These are phyloP conservation scores for Cercospora sp. DNA, from an alignment of 2,329 filamentous ascomycete species.

Conservation along the genomic window DNA sequence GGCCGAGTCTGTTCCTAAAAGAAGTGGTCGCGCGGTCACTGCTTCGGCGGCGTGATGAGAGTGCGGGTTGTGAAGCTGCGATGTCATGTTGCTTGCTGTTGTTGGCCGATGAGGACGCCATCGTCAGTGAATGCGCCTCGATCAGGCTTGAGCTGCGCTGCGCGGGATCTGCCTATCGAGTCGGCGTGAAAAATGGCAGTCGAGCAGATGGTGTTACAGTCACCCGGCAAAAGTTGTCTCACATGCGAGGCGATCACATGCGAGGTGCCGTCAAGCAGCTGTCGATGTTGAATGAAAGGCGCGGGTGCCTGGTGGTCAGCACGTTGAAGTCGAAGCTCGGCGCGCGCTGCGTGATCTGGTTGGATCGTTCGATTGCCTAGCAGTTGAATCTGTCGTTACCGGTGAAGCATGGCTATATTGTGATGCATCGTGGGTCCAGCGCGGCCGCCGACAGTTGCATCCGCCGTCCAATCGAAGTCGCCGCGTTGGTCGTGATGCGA, in stretches of 20 bases:
- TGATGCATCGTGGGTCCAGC: slow-evolving; percentile 9
- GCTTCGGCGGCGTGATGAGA: slow-evolving; percentile 10
- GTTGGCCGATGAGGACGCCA: slow-evolving; percentile 16
- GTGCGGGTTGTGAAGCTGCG: slow-evolving; percentile 13
- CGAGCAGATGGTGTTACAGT: slow-evolving; percentile 10
- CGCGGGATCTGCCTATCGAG: neutral
- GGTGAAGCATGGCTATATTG: slow-evolving; percentile 16
- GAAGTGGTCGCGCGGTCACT: slow-evolving; percentile 4
- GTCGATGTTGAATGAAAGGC: neutral
- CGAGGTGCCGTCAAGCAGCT: neutral
- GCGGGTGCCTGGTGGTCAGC: neutral
- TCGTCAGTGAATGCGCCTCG: slow-evolving; percentile 4
- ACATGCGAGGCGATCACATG: slow-evolving; percentile 16
- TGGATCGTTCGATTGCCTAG: slow-evolving; percentile 1
- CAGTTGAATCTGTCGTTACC: slow-evolving; percentile 8
- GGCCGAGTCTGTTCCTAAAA: slow-evolving; percentile 6
- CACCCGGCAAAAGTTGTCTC: slow-evolving; percentile 19
- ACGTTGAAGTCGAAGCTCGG: neutral
- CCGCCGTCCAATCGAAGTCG: neutral
- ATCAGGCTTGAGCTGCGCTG: neutral
- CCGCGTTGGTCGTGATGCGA: neutral
- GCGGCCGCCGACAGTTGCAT: neutral
- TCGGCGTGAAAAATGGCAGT: neutral
- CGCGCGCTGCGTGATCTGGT: neutral
- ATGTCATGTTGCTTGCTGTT: slow-evolving; percentile 14